These are phyloP conservation scores for Trichoderma pleuroti DNA, from an alignment of 2,329 filamentous ascomycete genomes.

Conservation along the genomic window DNA sequence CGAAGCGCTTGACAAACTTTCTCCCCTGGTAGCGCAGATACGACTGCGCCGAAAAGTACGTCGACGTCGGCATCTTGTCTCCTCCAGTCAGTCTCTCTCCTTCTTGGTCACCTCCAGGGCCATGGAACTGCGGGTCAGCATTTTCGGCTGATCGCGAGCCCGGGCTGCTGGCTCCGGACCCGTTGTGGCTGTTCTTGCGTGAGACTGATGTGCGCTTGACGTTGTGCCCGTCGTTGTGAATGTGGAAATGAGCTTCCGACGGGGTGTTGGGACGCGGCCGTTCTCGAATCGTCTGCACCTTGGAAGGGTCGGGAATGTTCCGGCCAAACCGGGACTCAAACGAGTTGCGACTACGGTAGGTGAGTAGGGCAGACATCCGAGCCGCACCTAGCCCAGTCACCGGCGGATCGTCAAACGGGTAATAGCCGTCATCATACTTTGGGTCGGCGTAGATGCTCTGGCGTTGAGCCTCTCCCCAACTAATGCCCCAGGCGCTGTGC, in stretches of 20 bases:
- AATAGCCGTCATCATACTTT: conserved; percentile 98
- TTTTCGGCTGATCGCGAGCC: conserved; percentile 26
- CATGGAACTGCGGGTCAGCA: conserved; percentile 65
- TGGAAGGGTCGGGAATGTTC: conserved; percentile 83
- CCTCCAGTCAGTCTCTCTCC: conserved; percentile 47
- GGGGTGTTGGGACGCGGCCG: conserved; percentile 57
- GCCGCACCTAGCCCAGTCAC: conserved; percentile 84
- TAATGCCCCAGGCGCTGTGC: conserved; percentile 87
- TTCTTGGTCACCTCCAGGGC: conserved; percentile 45
- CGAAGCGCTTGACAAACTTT: conserved; percentile 96
- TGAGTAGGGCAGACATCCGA: conserved; percentile 93
- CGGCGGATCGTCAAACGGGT: conserved; percentile 81
- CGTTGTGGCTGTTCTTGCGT: conserved; percentile 41
- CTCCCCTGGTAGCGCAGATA: conserved; percentile 94
- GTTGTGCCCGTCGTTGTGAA: conserved; percentile 79
- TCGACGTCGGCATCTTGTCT: conserved; percentile 57
- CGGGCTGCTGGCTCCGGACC: conserved; percentile 30
- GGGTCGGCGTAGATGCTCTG: conserved; percentile 97
- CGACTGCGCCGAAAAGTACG: conserved; percentile 97
- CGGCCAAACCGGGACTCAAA: conserved; percentile 94
- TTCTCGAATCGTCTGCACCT: conserved; percentile 77
- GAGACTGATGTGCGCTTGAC: conserved; percentile 54
- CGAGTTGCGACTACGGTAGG: conserved; percentile 93
- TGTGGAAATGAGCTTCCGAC: conserved; percentile 70
- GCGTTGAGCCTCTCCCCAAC: conserved; percentile 83